Evolutionary conservation across 2,329 filamentous ascomycete species (phyloP).

Genomic region (Colletotrichum euphorbiae): DNA sequence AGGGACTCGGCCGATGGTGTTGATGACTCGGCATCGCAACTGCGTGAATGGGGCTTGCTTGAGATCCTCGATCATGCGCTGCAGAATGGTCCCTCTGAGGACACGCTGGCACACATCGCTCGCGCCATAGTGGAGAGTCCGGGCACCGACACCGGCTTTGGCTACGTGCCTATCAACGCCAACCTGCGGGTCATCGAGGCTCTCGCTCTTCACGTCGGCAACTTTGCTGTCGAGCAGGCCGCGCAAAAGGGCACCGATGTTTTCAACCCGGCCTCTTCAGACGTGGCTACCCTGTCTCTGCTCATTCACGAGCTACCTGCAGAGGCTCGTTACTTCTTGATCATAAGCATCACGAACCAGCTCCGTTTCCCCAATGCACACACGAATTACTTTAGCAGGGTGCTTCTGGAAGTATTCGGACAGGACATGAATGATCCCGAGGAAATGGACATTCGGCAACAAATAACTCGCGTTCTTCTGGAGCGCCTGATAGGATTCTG

Average conservation of each 20-base stretch:
- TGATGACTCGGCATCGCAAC: conserved; percentile 69
- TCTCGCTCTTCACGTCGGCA: conserved; percentile 84
- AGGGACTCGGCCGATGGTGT: conserved; percentile 74
- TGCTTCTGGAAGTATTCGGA: conserved; percentile 86
- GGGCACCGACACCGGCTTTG: conserved; percentile 71
- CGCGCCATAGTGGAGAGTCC: conserved; percentile 75
- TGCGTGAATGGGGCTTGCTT: conserved; percentile 67
- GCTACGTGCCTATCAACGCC: conserved; percentile 74
- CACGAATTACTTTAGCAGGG: conserved; percentile 92
- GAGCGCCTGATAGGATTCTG: conserved; percentile 90
- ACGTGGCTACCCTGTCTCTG: conserved; percentile 79
- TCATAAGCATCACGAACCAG: conserved; percentile 90
- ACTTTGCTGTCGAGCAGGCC: conserved; percentile 73
- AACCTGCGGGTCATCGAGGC: conserved; percentile 81
- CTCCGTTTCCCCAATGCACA: conserved; percentile 89
- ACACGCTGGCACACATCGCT: conserved; percentile 80
- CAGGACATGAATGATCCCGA: conserved; percentile 79
- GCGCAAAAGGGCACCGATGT: conserved; percentile 69
- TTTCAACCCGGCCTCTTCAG: conserved; percentile 74
- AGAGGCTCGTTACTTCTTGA: conserved; percentile 85
- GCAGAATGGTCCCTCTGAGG: conserved; percentile 73
- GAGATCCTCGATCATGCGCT: conserved; percentile 70
- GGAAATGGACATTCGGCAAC: conserved; percentile 85
- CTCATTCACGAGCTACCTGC: conserved; percentile 80
- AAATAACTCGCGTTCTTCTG: conserved; percentile 88